Evolutionary conservation across 495 filamentous ascomycete species (phyloP).

Genomic region (Penicillium psychrofluorescens): DNA sequence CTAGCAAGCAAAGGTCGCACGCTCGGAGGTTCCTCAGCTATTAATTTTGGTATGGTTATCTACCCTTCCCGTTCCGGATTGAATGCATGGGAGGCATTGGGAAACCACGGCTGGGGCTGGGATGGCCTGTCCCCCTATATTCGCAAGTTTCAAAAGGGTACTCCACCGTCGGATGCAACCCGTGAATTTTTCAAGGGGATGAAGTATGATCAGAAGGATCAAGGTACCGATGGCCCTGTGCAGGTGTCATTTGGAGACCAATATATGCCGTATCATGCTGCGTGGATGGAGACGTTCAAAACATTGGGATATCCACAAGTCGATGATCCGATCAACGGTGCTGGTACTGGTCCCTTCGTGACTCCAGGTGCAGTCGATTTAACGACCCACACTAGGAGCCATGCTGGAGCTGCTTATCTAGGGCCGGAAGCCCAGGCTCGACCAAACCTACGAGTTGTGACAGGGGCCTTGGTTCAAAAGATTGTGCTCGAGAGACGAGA

Average conservation of each 20-base stretch:
- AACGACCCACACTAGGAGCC: constrained; percentile 26
- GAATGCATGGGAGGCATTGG: constrained; percentile 44
- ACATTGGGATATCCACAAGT: constrained; percentile 9
- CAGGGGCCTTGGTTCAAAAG: constrained; percentile 16
- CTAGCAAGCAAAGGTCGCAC: constrained; percentile 37
- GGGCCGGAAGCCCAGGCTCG: constrained; percentile 1
- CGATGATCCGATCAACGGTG: constrained; percentile 13
- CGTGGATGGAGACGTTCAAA: constrained; percentile 19
- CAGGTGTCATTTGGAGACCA: constrained; percentile 18
- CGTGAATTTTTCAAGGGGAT: constrained; percentile 6
- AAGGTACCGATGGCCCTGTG: constrained; percentile 15
- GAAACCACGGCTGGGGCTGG: constrained; percentile 48
- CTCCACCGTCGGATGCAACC: constrained; percentile 4
- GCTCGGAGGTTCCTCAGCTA: constrained; percentile 48
- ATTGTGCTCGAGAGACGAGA: constrained; percentile 4
- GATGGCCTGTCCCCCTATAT: constrained; percentile 38
- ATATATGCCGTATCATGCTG: constrained; percentile 10
- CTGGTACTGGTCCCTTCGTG: constrained; percentile 10
- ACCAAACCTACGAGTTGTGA: constrained; percentile 13
- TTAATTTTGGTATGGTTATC: constrained; percentile 35
- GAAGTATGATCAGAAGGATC: constrained; percentile 7
- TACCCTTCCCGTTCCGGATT: constrained; percentile 27
- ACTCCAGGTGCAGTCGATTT: constrained; percentile 8
- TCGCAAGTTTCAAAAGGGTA: constrained; percentile 10
- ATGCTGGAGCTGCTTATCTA: constrained; percentile 26